phyloP scores from a whole-genome alignment of 2,329 filamentous ascomycete genomes.

The Magnaporthiopsis incrustans region DNA sequence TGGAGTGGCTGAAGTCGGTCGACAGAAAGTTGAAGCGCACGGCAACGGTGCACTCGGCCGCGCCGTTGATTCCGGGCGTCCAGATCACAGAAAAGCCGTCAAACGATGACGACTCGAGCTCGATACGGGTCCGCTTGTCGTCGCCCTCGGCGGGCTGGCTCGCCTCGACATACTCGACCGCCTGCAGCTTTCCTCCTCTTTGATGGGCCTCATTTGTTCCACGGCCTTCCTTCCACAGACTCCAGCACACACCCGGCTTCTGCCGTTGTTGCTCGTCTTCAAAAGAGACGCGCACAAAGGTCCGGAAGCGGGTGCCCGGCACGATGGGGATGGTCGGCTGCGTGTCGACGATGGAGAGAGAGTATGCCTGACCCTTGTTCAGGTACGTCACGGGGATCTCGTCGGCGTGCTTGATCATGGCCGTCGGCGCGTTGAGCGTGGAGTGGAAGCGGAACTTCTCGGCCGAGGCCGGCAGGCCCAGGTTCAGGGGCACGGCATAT shows the following conservation, averaged over 20 bases:
- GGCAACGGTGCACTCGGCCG: constrained; percentile 73
- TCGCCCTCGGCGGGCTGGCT: constrained; percentile 51
- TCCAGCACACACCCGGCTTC: constrained; percentile 66
- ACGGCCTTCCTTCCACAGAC: constrained; percentile 85
- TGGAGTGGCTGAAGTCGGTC: constrained; percentile 97
- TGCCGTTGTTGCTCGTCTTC: constrained; percentile 90
- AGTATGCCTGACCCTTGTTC: constrained; percentile 95
- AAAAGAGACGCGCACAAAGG: constrained; percentile 90
- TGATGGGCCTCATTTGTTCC: constrained; percentile 96
- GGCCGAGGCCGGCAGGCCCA: constrained; percentile 42
- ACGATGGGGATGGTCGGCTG: constrained; percentile 49
- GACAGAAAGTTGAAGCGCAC: constrained; percentile 98
- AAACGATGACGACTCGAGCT: constrained; percentile 72
- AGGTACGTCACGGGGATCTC: constrained; percentile 97
- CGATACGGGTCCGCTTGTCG: constrained; percentile 59
- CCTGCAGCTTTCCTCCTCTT: constrained; percentile 82
- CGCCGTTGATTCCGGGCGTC: constrained; percentile 63
- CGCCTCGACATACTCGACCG: constrained; percentile 83
- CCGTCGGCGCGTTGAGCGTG: constrained; percentile 86
- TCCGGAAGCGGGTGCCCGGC: constrained; percentile 68
- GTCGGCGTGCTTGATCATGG: constrained; percentile 84
- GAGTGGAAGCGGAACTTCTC: constrained; percentile 85
- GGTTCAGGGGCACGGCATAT: constrained; percentile 33
- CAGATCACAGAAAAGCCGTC: constrained; percentile 91
- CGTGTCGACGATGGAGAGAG: constrained; percentile 75